Evolutionary conservation across 2,329 filamentous ascomycete genomes (phyloP).

Genomic region (Colletotrichum chrysophilum): DNA sequence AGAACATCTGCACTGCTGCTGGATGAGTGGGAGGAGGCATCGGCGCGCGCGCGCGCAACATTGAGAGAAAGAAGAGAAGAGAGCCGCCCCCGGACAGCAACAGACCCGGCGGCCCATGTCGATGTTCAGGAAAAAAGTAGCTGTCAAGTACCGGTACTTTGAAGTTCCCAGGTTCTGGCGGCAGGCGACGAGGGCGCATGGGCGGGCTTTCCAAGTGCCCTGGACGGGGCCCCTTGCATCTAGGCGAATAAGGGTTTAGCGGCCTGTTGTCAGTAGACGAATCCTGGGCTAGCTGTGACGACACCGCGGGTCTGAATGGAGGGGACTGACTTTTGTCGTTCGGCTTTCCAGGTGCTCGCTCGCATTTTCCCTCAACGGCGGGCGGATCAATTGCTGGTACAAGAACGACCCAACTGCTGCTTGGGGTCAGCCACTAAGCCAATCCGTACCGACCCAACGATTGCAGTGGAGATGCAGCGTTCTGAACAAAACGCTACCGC

Average conservation of each 20-base stretch:
- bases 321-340: background rate
- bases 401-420: background rate
- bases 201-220: conserved; percentile 1
- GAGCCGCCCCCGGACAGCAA: conserved; percentile 13
- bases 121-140: conserved; percentile 2
- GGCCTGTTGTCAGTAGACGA: conserved; percentile 13
- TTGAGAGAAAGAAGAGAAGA: conserved; percentile 4
- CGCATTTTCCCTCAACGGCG: background rate
- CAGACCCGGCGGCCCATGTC: conserved; percentile 16
- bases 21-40: background rate
- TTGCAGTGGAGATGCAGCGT: background rate
- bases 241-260: conserved; percentile 12
- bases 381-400: background rate
- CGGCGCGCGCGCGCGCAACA: background rate
- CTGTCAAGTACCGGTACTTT: conserved; percentile 16
- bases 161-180: background rate
- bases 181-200: background rate
- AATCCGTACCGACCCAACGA: background rate
- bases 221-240: conserved; percentile 14
- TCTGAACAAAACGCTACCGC: background rate
- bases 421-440: background rate
- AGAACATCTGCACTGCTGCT: background rate
- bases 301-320: background rate
- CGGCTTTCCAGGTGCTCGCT: background rate
- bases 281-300: conserved; percentile 15